Evolutionary conservation across 805 yeast species (phyloP).

Genomic region (Lipomyces yamadae): DNA sequence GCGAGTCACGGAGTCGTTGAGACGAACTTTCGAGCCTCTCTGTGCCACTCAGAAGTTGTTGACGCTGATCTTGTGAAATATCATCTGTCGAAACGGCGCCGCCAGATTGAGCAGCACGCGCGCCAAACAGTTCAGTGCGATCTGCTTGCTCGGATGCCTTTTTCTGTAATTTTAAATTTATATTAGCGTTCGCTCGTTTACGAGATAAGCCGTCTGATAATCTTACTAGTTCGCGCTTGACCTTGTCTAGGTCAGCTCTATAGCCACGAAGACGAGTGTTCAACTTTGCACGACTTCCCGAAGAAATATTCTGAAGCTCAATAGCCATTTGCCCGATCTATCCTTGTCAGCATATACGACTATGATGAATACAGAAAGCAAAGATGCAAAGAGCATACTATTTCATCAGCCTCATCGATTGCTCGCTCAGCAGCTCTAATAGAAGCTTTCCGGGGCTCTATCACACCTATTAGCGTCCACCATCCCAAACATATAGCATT

Average conservation of each 20-base stretch:
- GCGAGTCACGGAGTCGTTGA: conserved; percentile 83
- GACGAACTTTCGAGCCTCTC: conserved; percentile 80
- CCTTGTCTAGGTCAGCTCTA: conserved; percentile 60
- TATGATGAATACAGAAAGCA: not conserved
- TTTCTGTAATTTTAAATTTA: conserved; percentile 41
- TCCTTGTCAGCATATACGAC: not conserved
- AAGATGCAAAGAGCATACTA: conserved; percentile 47
- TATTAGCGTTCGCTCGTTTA: not conserved
- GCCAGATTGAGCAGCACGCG: conserved; percentile 46
- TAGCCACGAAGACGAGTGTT: conserved; percentile 79
- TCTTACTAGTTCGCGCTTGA: conserved; percentile 51
- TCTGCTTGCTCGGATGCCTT: conserved; percentile 71
- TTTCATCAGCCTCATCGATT: conserved; percentile 79
- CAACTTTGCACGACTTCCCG: conserved; percentile 67
- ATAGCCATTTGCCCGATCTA: conserved; percentile 81
- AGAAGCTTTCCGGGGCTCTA: conserved; percentile 58
- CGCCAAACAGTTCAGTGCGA: conserved; percentile 73
- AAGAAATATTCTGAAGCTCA: conserved; percentile 85
- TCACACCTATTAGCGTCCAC: conserved; percentile 20
- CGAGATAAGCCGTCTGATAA: too few relatives aligned
- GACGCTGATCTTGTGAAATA: conserved; percentile 70
- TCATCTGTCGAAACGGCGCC: conserved; percentile 41
- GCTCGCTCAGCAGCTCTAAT: conserved; percentile 66
- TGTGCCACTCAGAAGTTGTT: conserved; percentile 75
- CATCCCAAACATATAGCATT: not conserved